These are phyloP conservation scores for Pseudopithomyces chartarum DNA, from an alignment of 2,329 filamentous ascomycete genomes.

Conservation along the genomic window DNA sequence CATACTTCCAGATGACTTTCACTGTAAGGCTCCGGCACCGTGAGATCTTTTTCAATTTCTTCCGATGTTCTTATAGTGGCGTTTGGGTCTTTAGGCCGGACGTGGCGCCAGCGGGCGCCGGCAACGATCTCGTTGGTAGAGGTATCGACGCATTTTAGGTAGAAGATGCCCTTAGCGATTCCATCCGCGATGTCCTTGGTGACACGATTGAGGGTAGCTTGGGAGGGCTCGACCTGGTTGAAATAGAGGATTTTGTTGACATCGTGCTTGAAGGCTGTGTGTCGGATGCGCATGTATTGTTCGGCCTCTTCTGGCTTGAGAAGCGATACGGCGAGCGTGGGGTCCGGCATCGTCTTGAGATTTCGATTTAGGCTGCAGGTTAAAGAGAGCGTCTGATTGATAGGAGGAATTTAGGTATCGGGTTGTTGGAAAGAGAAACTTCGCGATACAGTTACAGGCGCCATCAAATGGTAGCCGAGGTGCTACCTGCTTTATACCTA, in stretches of 20 bases:
- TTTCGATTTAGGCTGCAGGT: background rate
- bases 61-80: slow-evolving; percentile 27
- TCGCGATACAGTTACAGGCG: too few species aligned
- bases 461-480: too few species aligned
- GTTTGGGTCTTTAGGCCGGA: slow-evolving; percentile 21
- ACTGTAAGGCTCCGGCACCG: slow-evolving; percentile 28
- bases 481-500: too few species aligned
- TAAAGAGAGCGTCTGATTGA: background rate
- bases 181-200: slow-evolving; percentile 26
- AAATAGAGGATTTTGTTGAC: slow-evolving; percentile 43
- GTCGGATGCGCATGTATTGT: slow-evolving; percentile 38
- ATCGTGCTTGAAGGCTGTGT: slow-evolving; percentile 35
- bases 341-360: slow-evolving; percentile 20
- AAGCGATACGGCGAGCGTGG: slow-evolving; percentile 31
- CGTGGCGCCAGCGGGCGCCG: slow-evolving; percentile 34
- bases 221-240: slow-evolving; percentile 28
- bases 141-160: slow-evolving; percentile 35
- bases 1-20: slow-evolving; percentile 33
- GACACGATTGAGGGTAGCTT: slow-evolving; percentile 28
- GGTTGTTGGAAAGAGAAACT: too few species aligned
- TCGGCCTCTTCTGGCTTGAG: slow-evolving; percentile 33
- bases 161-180: slow-evolving; percentile 30
- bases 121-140: slow-evolving; percentile 33
- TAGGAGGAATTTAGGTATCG: background rate
- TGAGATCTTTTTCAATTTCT: slow-evolving; percentile 32